These are phyloP conservation scores for Phoma sp. DNA, from an alignment of 2,329 filamentous ascomycete species.

Conservation along the genomic window DNA sequence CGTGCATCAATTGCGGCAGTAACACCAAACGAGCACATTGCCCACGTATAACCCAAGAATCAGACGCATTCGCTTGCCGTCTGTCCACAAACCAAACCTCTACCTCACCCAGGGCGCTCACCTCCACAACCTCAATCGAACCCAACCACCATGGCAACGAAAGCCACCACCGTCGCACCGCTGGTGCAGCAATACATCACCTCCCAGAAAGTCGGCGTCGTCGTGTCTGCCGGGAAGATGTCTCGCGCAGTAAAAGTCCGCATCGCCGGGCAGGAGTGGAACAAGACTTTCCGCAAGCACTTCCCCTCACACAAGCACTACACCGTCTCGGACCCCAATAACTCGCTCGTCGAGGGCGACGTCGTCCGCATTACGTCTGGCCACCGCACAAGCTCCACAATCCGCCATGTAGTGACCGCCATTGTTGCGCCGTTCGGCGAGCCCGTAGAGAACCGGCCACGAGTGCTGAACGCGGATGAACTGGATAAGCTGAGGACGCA, in stretches of 20 bases:
- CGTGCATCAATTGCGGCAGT: slow-evolving; percentile 13
- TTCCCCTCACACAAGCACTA: slow-evolving; percentile 70
- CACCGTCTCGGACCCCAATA: slow-evolving; percentile 80
- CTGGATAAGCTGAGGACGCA: slow-evolving; percentile 62
- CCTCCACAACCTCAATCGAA: slow-evolving; percentile 10
- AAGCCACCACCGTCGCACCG: slow-evolving; percentile 27
- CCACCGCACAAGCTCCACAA: slow-evolving; percentile 69
- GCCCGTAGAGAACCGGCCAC: slow-evolving; percentile 69
- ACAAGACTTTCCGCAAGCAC: slow-evolving; percentile 74
- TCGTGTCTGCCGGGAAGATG: slow-evolving; percentile 80
- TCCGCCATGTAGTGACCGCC: slow-evolving; percentile 76
- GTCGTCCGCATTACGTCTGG: slow-evolving; percentile 74
- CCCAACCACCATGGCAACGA: slow-evolving; percentile 31
- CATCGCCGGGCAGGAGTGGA: slow-evolving; percentile 75
- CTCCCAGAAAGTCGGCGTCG: slow-evolving; percentile 63
- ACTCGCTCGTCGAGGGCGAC: slow-evolving; percentile 76
- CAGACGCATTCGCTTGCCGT: slow-evolving; percentile 35
- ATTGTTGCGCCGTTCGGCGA: slow-evolving; percentile 76
- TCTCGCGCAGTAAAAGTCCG: slow-evolving; percentile 80
- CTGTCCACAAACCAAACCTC: neutral
- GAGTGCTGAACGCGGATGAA: slow-evolving; percentile 71
- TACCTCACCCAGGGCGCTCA: neutral
- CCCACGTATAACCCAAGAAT: no score
- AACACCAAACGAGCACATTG: no score
- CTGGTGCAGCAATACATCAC: slow-evolving; percentile 39